Evolutionary conservation across 257 asterid genomes (phyloP).

Genomic region (Jasminum sambac): DNA sequence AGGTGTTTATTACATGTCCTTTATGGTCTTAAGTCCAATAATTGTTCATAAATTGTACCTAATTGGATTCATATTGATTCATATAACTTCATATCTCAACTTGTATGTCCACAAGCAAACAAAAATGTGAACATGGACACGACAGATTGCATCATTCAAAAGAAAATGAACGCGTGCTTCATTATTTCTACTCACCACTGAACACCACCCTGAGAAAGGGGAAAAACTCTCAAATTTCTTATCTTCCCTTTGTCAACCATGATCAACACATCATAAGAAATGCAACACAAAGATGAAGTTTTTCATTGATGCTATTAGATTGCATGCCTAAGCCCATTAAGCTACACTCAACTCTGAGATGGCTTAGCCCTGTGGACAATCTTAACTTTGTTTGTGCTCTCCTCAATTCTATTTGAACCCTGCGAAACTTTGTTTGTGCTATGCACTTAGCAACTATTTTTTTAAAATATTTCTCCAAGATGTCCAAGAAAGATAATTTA

Average conservation of each 20-base stretch:
- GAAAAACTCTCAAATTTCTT: neutral
- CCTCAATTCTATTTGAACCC: too few relatives aligned
- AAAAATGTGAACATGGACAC: neutral
- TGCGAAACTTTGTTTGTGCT: too few relatives aligned
- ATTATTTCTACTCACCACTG: neutral
- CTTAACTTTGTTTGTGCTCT: too few relatives aligned
- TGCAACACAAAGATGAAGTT: neutral
- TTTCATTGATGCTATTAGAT: neutral
- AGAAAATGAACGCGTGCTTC: neutral
- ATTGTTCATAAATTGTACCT: neutral
- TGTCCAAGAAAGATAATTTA: too few relatives aligned
- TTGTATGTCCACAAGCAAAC: neutral
- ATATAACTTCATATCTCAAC: neutral
- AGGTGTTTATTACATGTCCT: neutral
- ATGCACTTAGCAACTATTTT: too few relatives aligned
- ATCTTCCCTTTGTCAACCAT: neutral
- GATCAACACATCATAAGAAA: neutral
- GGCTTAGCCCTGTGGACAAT: constrained; percentile 1
- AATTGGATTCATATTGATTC: neutral
- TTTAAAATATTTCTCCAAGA: too few relatives aligned
- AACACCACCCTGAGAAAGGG: neutral
- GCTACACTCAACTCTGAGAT: neutral
- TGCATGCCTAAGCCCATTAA: neutral
- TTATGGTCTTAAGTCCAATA: neutral
- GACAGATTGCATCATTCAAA: neutral